Percentiles rank a stretch among this genome's conserved stretches.
Conservation (phyloP, 176 grass and related monocot species). For the Canna indica region DNA sequence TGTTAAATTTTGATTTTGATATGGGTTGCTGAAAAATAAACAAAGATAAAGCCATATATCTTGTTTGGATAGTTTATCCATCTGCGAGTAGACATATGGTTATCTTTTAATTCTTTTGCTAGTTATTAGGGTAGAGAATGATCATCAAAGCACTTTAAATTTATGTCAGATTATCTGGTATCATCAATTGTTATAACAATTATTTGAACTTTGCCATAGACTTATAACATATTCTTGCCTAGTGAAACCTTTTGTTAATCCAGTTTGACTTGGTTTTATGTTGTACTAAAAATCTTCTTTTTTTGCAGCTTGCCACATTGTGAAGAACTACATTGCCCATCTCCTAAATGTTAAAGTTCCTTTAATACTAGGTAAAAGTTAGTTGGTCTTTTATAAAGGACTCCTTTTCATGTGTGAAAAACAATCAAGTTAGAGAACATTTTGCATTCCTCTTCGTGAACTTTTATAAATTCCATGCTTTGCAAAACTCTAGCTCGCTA, state of each 20-base stretch:
- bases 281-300: neutral
- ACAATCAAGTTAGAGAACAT: neutral
- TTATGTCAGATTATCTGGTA: no score
- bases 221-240: no score
- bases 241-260: neutral
- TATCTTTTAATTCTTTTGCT: neutral
- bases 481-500: neutral
- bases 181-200: no score
- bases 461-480: no score
- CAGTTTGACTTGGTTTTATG: neutral
- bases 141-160: neutral
- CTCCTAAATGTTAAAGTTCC: conserved; percentile 68
- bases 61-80: neutral
- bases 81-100: neutral
- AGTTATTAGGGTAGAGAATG: neutral
- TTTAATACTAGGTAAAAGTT: conserved; percentile 64
- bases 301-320: conserved; percentile 80
- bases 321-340: conserved; percentile 79
- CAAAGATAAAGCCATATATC: neutral
- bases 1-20: neutral
- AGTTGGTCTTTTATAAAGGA: neutral
- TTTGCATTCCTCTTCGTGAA: no score
- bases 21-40: no score
- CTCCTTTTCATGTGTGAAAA: neutral
- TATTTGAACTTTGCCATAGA: neutral